Base-by-base conservation (phyloP, 2,329 filamentous ascomycete species). In the Aspergillus ochraceoroseus region DNA sequence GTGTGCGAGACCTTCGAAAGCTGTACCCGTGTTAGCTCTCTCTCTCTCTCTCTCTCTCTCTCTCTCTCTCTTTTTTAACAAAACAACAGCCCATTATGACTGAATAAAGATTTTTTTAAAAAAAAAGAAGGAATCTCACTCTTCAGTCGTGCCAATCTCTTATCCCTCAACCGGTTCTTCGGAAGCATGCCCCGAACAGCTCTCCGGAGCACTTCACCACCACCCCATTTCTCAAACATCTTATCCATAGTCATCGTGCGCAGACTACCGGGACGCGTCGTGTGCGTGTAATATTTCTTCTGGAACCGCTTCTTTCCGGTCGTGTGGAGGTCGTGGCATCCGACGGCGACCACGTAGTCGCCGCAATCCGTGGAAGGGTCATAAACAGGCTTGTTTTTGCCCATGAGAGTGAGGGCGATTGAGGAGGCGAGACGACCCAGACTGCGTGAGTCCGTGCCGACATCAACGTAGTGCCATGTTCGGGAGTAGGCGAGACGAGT, bases 381-480 rank as follows among this genome's bases (percentile, higher is more conserved):
- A 72, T 82, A 98, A 66, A 92, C 95, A 14, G 92, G 92, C 72
- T 98, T 98, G 77, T 98, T 85, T 75, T 98, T 98, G 70, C 92
- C 92, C 89, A 96, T 95, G 37, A 95, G 80, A 46, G 87, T 75
- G 38, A 83, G 74, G 47, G 89, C 90, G 65, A 95, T 95, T 49
- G 84, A 81, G 38, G 84, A 87, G 47, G 90, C 90, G 36, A 95
- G 76, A 28, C 90, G 87, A 54, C 90, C 90, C 27, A 95, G 83
- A n/a, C 87, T 82, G 9, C 88, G 87, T 12, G 80, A 75, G 13
- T 80, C 65, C 68, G 82, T 53, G 73, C 74, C 59, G 70, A 86
- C 68, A 74, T 92, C 65, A 75, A 96, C 66, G 80, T 85, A 81
- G 70, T 98, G 92, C 92, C 94, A 98, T 72, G 84, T 81, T 58